Conservation (phyloP, 805 yeast species). For the Saccharomyces mikatae region DNA sequence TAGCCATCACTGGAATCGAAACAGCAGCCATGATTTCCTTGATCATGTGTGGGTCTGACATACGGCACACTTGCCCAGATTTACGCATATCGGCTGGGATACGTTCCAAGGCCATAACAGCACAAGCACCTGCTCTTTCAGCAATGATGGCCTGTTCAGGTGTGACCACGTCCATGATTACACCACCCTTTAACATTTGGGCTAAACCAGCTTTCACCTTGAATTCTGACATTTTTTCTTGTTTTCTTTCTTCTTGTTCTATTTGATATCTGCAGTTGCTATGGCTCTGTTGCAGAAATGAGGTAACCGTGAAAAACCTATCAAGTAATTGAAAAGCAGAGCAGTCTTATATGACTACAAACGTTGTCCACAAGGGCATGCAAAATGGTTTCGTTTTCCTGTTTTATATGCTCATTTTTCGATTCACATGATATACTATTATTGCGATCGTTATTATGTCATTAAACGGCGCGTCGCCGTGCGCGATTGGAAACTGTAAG, state of each 20-base stretch:
- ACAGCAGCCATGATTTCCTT: conserved; percentile 58
- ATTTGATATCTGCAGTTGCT: too few species aligned
- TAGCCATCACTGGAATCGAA: conserved; percentile 76
- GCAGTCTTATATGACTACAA: background rate
- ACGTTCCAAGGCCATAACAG: conserved; percentile 81
- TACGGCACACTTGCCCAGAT: conserved; percentile 74
- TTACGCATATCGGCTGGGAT: conserved; percentile 82
- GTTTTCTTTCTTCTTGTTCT: background rate
- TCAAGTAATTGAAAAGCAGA: background rate
- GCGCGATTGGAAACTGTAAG: background rate
- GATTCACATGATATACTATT: too few species aligned
- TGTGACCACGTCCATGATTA: conserved; percentile 65
- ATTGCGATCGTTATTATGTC: background rate
- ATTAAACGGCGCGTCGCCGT: background rate
- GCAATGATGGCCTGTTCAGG: conserved; percentile 77
- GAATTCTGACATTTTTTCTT: conserved; percentile 24
- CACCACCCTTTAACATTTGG: conserved; percentile 78
- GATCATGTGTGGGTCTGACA: conserved; percentile 80
- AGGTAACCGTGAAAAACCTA: too few species aligned
- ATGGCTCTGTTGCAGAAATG: background rate
- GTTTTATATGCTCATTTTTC: background rate
- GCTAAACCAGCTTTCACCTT: conserved; percentile 72
- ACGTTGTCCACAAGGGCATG: background rate
- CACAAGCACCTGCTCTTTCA: conserved; percentile 79
- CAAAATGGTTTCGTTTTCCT: background rate